Conservation (phyloP, 2,329 filamentous ascomycete genomes). For the Aspergillus neotritici region DNA sequence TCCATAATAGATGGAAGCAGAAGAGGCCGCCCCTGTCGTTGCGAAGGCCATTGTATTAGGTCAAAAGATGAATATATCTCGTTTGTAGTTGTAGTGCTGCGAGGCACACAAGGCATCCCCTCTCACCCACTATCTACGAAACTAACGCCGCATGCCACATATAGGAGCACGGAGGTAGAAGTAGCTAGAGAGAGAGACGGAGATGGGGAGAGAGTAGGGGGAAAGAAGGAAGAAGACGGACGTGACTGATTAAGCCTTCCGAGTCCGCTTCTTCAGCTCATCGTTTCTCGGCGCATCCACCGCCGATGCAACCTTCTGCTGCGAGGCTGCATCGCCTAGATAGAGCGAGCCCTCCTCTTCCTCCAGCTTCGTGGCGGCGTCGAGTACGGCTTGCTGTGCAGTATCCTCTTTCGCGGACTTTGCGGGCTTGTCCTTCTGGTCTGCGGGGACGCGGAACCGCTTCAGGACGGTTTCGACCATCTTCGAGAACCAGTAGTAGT, state of each 20-base stretch:
- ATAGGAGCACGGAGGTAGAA: too few species aligned
- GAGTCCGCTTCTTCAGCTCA: conserved; percentile 59
- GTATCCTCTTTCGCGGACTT: conserved; percentile 19
- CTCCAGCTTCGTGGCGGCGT: conserved; percentile 27
- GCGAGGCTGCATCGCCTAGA: conserved; percentile 19
- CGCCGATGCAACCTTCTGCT: conserved; percentile 19
- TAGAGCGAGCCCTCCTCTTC: conserved; percentile 27
- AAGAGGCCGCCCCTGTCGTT: too few species aligned
- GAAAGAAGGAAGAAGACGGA: too few species aligned
- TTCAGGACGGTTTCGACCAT: conserved; percentile 62
- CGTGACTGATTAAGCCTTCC: too few species aligned
- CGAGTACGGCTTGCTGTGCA: conserved; percentile 31
- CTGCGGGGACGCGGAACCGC: conserved; percentile 46
- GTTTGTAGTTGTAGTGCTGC: too few species aligned
- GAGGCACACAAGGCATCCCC: too few species aligned
- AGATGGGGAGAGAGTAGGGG: too few species aligned
- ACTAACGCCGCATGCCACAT: too few species aligned
- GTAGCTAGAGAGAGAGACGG: neutral
- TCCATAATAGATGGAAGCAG: too few species aligned
- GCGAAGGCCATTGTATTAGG: too few species aligned
- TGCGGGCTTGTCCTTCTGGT: conserved; percentile 15
- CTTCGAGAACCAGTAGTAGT: conserved; percentile 63
- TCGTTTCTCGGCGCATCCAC: conserved; percentile 74
- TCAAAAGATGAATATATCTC: too few species aligned
- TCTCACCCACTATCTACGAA: too few species aligned